Base-by-base conservation (phyloP, 805 yeast species). In the Nakazawaea ernobii region DNA sequence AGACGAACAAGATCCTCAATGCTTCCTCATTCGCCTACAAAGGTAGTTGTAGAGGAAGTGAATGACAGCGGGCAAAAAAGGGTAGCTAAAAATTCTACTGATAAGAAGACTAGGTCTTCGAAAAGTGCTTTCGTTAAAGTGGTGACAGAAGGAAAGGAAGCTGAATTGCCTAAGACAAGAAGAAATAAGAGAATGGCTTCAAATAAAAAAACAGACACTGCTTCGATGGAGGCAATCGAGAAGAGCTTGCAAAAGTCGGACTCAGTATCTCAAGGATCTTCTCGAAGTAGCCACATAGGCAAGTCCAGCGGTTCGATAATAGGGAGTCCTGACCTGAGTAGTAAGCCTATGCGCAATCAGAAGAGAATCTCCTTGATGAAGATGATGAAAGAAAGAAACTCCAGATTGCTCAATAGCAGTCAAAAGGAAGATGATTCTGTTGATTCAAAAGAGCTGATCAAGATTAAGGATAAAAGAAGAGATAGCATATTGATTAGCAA, bases 1-100 rank as follows among this genome's bases (percentile, higher is more conserved):
- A 33, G 57, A 17, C 51, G 52, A 33, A 54, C 56, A 15, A 39
- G 57, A 32, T 46, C 49, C 10, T 46, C 49, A 15, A 40, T 46
- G 36, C 26, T 27, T 30, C 49, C 45, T 11, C 36, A 36, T 30
- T 29, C 36, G 5, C 37, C 46, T 6, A 35, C 42, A 50, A 53
- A 33, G 43, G 50, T 2, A 33, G 4, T 17, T 17, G 32, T 15
- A 7, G 15, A 30, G 8, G 30, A 39, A 27, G 40, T 32, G 28
- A 46, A 46, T 26, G 39, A 49, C 11, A 42, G 39, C 14, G 26
- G 35, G 33, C 49, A 52, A 37, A 52, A 44, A 28, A 20, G 35
- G 13, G 39, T 35, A 24, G 46, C 29, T 13, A 32, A 37, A 30
- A n/a, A 11, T 3, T 6, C 3, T 30, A 20, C 24, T 3, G 24